Base-by-base conservation (phyloP, 257 asterid species). In the Salvia splendens region DNA sequence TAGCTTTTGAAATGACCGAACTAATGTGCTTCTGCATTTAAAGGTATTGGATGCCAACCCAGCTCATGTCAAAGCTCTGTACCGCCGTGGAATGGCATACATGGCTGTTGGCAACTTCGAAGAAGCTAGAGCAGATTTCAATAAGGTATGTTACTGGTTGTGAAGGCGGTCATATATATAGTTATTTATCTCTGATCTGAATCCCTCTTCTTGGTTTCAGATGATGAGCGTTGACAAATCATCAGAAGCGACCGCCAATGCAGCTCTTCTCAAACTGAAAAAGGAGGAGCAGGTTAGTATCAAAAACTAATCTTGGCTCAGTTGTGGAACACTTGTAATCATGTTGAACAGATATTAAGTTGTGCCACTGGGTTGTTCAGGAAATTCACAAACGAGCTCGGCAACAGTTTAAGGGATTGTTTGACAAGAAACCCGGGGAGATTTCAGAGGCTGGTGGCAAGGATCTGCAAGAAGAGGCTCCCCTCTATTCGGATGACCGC, bases 401-500 rank as follows among this genome's bases (percentile, higher is more conserved):
- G 5, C 71, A 73, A 60, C 99, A 94, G 58, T 94, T 88, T 47
- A 88, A 91, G 80, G 99, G 99, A 63, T 67, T 94, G 59, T 94
- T 91, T 36, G 96, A 94, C 87, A 94, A 94, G 89, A 94, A 84
- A 70, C 99, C 99, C 24, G 99, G 99, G 30, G 96, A 88, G 70
- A 94, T 94, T 40, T 68, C 95, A 0, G 99, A 82, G 68, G 89
- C 77, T 45, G 87, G 78, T 50, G 77, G 57, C 35, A 48, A 17
- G 12, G 88, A 82, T 42, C n/a, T 5, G 33, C 73, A 2, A 7
- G 84, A 80, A 55, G 78, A 61, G 28, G 77, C 33, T 43, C 69
- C 81, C 72, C 67, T 17, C 24, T 84, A 73, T 7, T 51, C 67
- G 8, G 78, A 79, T 40, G 84, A 85, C 48, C 61, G 8, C 12